Evolutionary conservation across 192 early-diverging fungal species (phyloP).

Genomic region (Neocallimastix lanati): DNA sequence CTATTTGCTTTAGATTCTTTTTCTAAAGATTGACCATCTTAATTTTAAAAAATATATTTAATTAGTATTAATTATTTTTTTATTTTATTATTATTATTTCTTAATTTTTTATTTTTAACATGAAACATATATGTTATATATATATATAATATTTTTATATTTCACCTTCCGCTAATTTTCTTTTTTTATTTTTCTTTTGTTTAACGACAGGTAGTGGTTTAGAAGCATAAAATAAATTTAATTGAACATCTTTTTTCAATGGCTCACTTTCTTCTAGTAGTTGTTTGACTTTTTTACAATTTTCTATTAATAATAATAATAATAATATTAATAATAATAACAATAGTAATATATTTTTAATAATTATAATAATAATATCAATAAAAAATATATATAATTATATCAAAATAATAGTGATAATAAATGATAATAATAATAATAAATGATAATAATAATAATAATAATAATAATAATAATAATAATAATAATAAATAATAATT

Average conservation of each 20-base stretch:
- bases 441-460: too few relatives aligned
- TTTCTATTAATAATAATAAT: constrained; percentile 3
- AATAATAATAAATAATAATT: too few relatives aligned
- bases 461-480: too few relatives aligned
- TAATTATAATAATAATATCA: background rate
- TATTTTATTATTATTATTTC: too few relatives aligned
- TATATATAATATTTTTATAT: background rate
- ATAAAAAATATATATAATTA: too few relatives aligned
- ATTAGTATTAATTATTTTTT: too few relatives aligned
- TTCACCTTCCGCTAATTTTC: background rate
- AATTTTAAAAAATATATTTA: background rate
- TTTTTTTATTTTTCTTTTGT: constrained; percentile 7
- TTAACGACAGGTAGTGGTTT: background rate
- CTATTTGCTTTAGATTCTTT: background rate
- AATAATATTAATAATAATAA: too few relatives aligned
- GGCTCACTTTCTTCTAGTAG: background rate
- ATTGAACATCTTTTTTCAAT: background rate
- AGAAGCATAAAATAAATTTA: background rate
- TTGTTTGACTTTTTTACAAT: constrained; percentile 4
- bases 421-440: too few relatives aligned
- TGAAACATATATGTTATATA: too few relatives aligned
- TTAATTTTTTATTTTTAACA: too few relatives aligned
- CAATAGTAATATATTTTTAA: background rate
- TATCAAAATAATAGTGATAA: too few relatives aligned
- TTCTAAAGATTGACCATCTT: background rate